Evolutionary conservation across 202 grass and related monocot genomes (phyloP), one percentile per base, ranked within the genome.

Genomic region (Miscanthus sacchariflorus): DNA sequence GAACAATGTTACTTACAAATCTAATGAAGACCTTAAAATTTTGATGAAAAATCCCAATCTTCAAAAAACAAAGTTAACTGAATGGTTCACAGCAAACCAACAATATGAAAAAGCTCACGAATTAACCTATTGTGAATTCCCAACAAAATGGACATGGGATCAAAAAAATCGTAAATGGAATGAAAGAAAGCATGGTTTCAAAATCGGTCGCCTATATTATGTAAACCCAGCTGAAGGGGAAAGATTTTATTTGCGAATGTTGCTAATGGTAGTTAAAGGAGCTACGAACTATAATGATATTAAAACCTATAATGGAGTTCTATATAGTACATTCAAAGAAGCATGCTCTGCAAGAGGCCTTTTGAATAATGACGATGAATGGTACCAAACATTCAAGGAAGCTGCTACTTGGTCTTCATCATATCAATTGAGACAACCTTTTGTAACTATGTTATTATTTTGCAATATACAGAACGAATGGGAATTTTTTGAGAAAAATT

Each of bases 121-220:
- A 21, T 58, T 58, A 58, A 17, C 67, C 5, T 69, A 69, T 9
- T 69, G 67, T 69, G 30, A 69, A 18, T 69, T 69, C 27, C 30
- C 30, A 38, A 69, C 30, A 69, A 69, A 33, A 69, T 69, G 33
- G 67, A 69, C 13, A 69, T 69, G 33, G 67, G 67, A 69, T 69
- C 13, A 13, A 6, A 69, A 18, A 36, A 38, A 69, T 7, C 28
- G 4, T 18, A 35, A 15, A 36, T 69, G 67, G 67, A 69, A 36
- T 69, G 15, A 69, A 69, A 35, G 67, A 69, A 69, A 69, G 6
- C 67, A 69, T 69, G 30, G 30, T 36, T 58, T 58, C 7, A 39
- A 70, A 70, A 39, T 70, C 38, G 33, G 35, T 38, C 15, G 15
- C 18, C 7, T 70, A 36, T 70, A 38, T 4, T 70, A 39, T 70